Conservation (phyloP, 2,329 filamentous ascomycete species). For the Fonsecaea pedrosoi region DNA sequence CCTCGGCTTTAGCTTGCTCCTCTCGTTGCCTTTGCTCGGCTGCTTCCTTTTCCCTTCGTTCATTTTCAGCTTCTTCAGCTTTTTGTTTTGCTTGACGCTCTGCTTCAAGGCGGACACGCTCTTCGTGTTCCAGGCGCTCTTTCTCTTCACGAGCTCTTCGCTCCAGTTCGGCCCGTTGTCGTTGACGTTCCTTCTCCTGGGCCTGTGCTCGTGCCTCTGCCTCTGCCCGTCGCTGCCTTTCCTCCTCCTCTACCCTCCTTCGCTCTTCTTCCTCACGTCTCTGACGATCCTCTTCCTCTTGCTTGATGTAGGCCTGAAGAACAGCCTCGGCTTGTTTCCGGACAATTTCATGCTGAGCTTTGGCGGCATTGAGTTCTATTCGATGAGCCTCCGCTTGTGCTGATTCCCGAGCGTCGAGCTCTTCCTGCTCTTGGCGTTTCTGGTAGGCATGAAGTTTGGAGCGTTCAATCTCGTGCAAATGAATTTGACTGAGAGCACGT, state of each 20-base stretch:
- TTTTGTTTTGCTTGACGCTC: conserved; percentile 57
- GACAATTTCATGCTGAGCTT: conserved; percentile 70
- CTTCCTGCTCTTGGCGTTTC: conserved; percentile 58
- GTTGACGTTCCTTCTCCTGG: conserved; percentile 18
- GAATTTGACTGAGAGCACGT: conserved; percentile 50
- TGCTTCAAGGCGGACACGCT: conserved; percentile 51
- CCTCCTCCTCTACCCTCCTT: conserved; percentile 47
- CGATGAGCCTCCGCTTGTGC: conserved; percentile 69
- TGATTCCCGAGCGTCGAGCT: conserved; percentile 67
- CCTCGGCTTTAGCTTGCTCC: conserved; percentile 43
- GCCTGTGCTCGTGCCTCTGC: conserved; percentile 31
- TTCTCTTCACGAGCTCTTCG: conserved; percentile 49
- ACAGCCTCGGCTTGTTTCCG: conserved; percentile 62
- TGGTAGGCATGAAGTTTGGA: conserved; percentile 54
- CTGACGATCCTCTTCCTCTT: conserved; percentile 43
- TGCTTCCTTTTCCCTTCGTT: conserved; percentile 46
- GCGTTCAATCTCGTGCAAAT: conserved; percentile 51
- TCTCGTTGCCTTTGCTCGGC: conserved; percentile 44
- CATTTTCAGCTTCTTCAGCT: conserved; percentile 48
- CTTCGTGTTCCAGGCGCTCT: conserved; percentile 50
- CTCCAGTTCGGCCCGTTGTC: conserved; percentile 47
- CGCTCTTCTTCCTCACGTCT: conserved; percentile 43
- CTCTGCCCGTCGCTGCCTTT: conserved; percentile 45
- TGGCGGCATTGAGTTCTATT: conserved; percentile 70
- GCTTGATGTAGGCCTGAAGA: conserved; percentile 53